Evolutionary conservation across 768 basidiomycete species (phyloP).

Genomic region (Gloeopeniophorella convolvens): DNA sequence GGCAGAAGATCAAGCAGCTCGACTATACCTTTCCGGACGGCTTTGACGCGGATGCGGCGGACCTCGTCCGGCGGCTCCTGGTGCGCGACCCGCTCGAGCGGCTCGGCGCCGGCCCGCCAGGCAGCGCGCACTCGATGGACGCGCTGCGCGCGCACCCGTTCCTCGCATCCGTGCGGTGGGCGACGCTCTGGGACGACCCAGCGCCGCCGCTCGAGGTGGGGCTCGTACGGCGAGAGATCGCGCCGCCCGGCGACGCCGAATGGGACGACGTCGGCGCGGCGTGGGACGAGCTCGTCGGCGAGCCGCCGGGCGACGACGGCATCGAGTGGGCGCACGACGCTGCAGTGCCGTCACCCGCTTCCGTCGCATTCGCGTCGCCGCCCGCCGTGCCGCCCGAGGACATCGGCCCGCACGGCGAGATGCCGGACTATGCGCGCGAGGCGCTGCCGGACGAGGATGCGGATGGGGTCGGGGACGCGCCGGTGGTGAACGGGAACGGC

Average conservation of each 20-base stretch:
- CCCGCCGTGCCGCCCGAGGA: conserved; percentile 25
- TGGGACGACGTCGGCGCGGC: conserved; percentile 51
- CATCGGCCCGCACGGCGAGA: conserved; percentile 42
- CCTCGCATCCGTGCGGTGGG: conserved; percentile 54
- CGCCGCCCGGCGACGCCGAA: conserved; percentile 22
- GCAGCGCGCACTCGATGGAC: conserved; percentile 32
- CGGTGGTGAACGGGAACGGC: conserved; percentile 13
- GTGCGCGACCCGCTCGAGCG: conserved; percentile 61
- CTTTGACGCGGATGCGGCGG: conserved; percentile 76
- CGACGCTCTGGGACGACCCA: conserved; percentile 56
- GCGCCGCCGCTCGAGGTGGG: conserved; percentile 55
- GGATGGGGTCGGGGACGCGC: neutral
- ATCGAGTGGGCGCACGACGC: conserved; percentile 50
- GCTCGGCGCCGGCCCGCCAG: conserved; percentile 48
- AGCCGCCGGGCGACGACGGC: conserved; percentile 31
- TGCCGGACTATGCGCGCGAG: conserved; percentile 28
- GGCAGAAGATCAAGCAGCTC: conserved; percentile 86
- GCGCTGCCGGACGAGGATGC: conserved; percentile 6
- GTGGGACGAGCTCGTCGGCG: conserved; percentile 40
- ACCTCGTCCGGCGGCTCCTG: conserved; percentile 71
- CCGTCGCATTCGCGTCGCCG: conserved; percentile 19
- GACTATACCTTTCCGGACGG: conserved; percentile 84
- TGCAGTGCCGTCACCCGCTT: no score
- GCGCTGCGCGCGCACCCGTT: conserved; percentile 58
- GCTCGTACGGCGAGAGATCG: conserved; percentile 42